Percentiles rank a stretch among this genome's conserved stretches.
Evolutionary conservation across 768 basidiomycete genomes (phyloP).

Genomic region (Phanerochaete carnosa): DNA sequence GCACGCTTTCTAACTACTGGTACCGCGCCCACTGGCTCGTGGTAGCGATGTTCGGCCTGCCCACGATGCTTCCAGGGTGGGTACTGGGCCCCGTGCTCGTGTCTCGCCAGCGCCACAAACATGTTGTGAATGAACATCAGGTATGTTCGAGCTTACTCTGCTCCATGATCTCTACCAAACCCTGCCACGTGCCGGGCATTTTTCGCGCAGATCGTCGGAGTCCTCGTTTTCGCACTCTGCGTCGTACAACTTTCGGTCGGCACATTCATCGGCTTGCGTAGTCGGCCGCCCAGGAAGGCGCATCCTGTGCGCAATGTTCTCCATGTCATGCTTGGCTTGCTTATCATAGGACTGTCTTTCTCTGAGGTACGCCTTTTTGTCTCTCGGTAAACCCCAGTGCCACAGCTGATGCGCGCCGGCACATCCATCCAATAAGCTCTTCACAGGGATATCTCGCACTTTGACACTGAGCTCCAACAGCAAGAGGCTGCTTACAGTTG

Average conservation of each 20-base stretch:
- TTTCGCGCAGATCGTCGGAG: slow-evolving; percentile 45
- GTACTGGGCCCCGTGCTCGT: slow-evolving; percentile 47
- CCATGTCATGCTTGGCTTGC: slow-evolving; percentile 52
- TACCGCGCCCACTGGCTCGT: slow-evolving; percentile 51
- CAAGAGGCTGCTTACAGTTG: slow-evolving; percentile 31
- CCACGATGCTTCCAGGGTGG: slow-evolving; percentile 47
- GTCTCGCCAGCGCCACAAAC: slow-evolving; percentile 35
- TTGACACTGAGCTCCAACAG: slow-evolving; percentile 5
- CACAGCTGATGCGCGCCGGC: not conserved
- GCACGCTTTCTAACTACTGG: slow-evolving; percentile 52
- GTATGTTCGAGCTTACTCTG: slow-evolving; percentile 27
- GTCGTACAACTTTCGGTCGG: slow-evolving; percentile 52
- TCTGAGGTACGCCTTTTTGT: slow-evolving; percentile 38
- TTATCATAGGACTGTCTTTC: slow-evolving; percentile 47
- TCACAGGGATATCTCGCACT: slow-evolving; percentile 16
- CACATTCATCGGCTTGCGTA: slow-evolving; percentile 45
- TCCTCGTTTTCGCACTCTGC: slow-evolving; percentile 48
- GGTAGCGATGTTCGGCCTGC: slow-evolving; percentile 46
- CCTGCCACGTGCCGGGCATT: not conserved
- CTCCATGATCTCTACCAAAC: not conserved
- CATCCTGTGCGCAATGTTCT: slow-evolving; percentile 55
- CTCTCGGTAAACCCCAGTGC: not conserved
- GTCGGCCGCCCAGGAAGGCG: slow-evolving; percentile 25
- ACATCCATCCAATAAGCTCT: slow-evolving; percentile 4
- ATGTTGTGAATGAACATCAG: slow-evolving; percentile 44